A percentile compares a stretch with the other conserved stretches of the same genome.
Conservation (phyloP, 2,329 filamentous ascomycete genomes). For the Scopulariopsis brevicaulis region DNA sequence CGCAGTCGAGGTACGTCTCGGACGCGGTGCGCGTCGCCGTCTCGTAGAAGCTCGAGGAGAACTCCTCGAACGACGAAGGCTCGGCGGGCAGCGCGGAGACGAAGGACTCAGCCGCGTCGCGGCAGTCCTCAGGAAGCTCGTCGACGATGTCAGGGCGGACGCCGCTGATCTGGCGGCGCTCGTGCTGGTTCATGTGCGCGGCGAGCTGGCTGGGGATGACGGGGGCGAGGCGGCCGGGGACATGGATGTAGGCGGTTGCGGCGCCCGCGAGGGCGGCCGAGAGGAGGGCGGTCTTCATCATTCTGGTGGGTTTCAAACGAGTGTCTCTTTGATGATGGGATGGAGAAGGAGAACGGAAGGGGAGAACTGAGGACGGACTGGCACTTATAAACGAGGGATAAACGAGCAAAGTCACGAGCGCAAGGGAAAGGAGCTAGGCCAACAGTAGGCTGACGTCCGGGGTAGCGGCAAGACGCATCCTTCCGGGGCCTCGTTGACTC, state of each 20-base stretch:
- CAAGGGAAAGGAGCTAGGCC: too few species aligned
- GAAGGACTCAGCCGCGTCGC: background rate
- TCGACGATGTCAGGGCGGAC: background rate
- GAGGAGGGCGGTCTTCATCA: background rate
- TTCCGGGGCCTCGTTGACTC: too few species aligned
- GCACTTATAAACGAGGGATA: too few species aligned
- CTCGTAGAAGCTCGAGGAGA: background rate
- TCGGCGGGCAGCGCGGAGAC: background rate
- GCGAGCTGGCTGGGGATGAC: too few species aligned
- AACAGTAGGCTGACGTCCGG: too few species aligned
- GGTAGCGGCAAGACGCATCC: too few species aligned
- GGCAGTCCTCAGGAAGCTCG: background rate
- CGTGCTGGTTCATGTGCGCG: too few species aligned
- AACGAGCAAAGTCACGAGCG: too few species aligned
- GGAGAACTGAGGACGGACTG: background rate
- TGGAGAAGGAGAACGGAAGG: background rate
- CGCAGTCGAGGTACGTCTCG: background rate
- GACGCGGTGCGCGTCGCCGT: background rate
- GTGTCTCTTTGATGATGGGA: background rate
- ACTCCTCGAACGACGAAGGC: background rate
- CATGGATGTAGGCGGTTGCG: too few species aligned
- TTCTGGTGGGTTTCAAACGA: background rate
- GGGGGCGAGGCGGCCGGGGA: background rate
- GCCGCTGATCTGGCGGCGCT: background rate
- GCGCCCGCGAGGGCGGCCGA: background rate